phyloP scores from a whole-genome alignment of 2,329 filamentous ascomycete genomes.

The Trichoderma atroviride region DNA sequence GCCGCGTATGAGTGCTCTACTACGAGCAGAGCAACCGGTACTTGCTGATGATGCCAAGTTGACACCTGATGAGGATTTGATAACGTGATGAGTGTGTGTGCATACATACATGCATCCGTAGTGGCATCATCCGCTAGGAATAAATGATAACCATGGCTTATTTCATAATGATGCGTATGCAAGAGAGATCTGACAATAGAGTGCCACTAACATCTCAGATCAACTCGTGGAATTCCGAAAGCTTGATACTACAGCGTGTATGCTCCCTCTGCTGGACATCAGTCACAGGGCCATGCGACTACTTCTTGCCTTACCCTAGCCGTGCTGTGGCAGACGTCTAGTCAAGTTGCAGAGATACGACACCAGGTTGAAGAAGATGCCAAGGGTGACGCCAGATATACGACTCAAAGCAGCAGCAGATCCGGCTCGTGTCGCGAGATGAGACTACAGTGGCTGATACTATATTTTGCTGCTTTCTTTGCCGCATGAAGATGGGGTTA shows the following conservation, averaged over 20 bases:
- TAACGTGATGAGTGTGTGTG: slow-evolving; percentile 10
- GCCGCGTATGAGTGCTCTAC: neutral
- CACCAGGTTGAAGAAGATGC: neutral
- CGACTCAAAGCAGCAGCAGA: slow-evolving; percentile 1
- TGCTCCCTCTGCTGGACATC: neutral
- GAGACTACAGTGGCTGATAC: neutral
- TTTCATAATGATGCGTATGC: slow-evolving; percentile 7
- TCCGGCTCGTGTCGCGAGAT: slow-evolving; percentile 17
- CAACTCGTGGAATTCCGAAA: neutral
- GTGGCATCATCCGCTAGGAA: neutral
- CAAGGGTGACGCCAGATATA: neutral
- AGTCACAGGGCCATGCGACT: neutral
- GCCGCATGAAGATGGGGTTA: slow-evolving; percentile 4
- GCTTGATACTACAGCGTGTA: neutral
- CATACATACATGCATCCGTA: neutral
- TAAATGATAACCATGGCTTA: neutral
- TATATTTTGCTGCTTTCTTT: neutral
- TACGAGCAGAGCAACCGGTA: neutral
- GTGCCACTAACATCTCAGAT: slow-evolving; percentile 19
- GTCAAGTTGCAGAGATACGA: neutral
- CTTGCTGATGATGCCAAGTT: neutral
- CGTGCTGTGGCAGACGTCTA: neutral
- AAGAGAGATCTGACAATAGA: slow-evolving; percentile 15
- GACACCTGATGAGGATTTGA: neutral
- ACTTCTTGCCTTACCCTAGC: neutral